Base-by-base conservation (phyloP, 805 yeast species). In the Metschnikowia kofuensis region DNA sequence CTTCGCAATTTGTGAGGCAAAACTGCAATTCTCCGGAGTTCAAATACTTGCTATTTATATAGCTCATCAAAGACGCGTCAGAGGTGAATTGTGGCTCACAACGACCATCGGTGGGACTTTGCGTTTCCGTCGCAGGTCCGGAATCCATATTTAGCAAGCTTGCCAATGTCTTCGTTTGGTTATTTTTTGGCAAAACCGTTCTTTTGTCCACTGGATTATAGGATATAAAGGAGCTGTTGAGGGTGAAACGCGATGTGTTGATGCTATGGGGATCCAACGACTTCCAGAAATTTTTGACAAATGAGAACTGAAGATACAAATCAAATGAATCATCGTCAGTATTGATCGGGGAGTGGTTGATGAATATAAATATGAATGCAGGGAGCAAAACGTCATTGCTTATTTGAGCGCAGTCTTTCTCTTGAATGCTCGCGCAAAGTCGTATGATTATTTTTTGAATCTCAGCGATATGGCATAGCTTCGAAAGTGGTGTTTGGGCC, bases 1-100 rank as follows among this genome's bases (percentile, higher is more conserved):
- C 77, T 46, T 73, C 77, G 45, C 72, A 68, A 53, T 73, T 73
- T 4, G 77, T 72, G 30, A 72, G 57, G 52, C 70, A 72, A 49
- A 64, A 73, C 42, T 63, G 62, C 35, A 66, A 50, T 49, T 72
- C 77, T 1, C 77, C 76, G 29, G 61, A 63, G 53, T 72, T 72
- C 38, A 72, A 60, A 48, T 59, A 67, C 13, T 50, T 58, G 13
- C 51, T 44, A 44, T 58, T 59, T 10, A 72, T 58, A 48, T 57
- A 61, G 8, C 62, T 51, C n/a, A 68, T 58, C 31, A 72, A 50
- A 16, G 61, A 67, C 28, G 56, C 56, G 49, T 73, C 76, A 43
- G 59, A 62, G 4, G 50, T 49, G 48, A 69, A 68, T 8, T 61
- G 61, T n/a, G 49, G 34, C 21, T 34, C 41, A 7, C 32, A 14